Conservation (phyloP, 2,329 filamentous ascomycete species). For the Pseudophaeomoniella oleicola region DNA sequence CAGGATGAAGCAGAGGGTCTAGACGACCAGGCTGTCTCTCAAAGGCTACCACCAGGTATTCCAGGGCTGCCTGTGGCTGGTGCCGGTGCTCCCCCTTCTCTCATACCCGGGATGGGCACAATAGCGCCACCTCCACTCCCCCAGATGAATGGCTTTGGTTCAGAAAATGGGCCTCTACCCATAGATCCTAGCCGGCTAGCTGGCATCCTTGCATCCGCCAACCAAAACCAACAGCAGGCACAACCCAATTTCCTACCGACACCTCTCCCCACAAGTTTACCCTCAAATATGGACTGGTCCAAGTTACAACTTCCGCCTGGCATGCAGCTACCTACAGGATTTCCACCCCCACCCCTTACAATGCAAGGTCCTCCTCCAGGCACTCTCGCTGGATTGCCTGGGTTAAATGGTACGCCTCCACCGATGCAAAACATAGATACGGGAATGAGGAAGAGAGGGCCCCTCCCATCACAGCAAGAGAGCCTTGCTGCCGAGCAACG, state of each 20-base stretch:
- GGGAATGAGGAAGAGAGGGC: conserved; percentile 45
- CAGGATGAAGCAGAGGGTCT: conserved; percentile 89
- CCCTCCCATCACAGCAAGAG: conserved; percentile 71
- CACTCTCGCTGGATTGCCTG: conserved; percentile 20
- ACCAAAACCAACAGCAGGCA: conserved; percentile 28
- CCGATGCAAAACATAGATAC: conserved; percentile 17
- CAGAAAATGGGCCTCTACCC: conserved; percentile 24
- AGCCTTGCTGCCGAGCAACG: conserved; percentile 66
- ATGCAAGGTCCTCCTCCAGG: conserved; percentile 18
- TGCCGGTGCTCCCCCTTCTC: conserved; percentile 24
- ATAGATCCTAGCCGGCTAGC: conserved; percentile 30
- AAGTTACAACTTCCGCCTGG: conserved; percentile 17
- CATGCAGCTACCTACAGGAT: conserved; percentile 39
- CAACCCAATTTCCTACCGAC: conserved; percentile 13
- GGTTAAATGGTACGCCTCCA: conserved; percentile 23
- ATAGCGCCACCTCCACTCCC: conserved; percentile 18
- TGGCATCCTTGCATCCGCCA: conserved; percentile 23
- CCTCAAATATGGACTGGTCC: conserved; percentile 17
- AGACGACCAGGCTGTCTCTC: conserved; percentile 74
- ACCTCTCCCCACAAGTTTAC: conserved; percentile 3
- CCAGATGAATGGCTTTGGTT: conserved; percentile 15
- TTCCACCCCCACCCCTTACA: conserved; percentile 42
- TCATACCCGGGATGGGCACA: conserved; percentile 37
- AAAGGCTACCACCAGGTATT: conserved; percentile 46
- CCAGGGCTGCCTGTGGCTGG: conserved; percentile 30